Evolutionary conservation across 2,329 filamentous ascomycete species (phyloP).

Genomic region (Penicillium sp.): DNA sequence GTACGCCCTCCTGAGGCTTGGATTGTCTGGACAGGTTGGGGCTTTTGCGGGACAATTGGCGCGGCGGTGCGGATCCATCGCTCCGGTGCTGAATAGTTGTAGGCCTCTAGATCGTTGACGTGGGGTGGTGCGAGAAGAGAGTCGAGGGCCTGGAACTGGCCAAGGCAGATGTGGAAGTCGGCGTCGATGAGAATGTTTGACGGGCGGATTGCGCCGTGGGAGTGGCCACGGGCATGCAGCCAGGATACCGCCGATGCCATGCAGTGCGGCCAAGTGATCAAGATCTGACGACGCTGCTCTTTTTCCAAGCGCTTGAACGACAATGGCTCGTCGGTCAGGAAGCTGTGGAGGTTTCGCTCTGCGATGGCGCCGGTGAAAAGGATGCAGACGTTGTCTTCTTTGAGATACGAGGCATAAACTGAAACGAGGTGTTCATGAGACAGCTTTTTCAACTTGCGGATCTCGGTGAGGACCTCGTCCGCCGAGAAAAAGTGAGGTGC

Average conservation of each 20-base stretch:
- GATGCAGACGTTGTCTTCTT: conserved; percentile 45
- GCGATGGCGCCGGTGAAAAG: conserved; percentile 43
- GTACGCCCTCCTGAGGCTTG: conserved; percentile 48
- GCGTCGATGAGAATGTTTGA: conserved; percentile 62
- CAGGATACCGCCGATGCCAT: conserved; percentile 58
- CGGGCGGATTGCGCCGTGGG: conserved; percentile 60
- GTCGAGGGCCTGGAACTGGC: conserved; percentile 59
- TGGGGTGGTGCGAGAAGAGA: conserved; percentile 57
- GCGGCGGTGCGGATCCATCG: conserved; percentile 46
- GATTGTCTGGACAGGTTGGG: conserved; percentile 25
- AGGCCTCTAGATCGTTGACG: conserved; percentile 57
- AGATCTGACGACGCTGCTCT: conserved; percentile 41
- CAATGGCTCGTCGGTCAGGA: conserved; percentile 46
- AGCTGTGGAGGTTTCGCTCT: conserved; percentile 45
- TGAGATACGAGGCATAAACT: conserved; percentile 48
- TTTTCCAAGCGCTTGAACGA: conserved; percentile 46
- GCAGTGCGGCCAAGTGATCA: conserved; percentile 52
- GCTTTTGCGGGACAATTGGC: conserved; percentile 32
- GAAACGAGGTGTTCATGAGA: conserved; percentile 49
- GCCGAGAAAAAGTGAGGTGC: conserved; percentile 42
- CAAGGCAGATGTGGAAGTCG: conserved; percentile 59
- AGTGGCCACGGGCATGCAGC: conserved; percentile 57
- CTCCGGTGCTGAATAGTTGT: conserved; percentile 63
- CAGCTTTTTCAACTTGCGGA: conserved; percentile 40
- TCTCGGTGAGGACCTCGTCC: conserved; percentile 43